phyloP scores from a whole-genome alignment of 495 filamentous ascomycete genomes.

The Apodospora peruviana region DNA sequence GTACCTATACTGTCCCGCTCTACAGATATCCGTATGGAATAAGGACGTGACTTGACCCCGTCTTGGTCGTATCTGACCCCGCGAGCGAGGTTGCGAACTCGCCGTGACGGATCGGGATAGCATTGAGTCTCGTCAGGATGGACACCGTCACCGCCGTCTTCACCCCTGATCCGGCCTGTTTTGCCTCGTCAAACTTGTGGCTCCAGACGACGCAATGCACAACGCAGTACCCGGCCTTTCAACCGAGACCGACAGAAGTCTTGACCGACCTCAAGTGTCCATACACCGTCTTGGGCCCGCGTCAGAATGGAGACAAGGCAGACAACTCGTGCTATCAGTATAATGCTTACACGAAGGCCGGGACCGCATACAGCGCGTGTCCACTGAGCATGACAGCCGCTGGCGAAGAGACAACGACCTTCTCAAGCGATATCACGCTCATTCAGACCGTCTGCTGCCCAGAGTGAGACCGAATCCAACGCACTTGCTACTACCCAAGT shows the following conservation, averaged over 20 bases:
- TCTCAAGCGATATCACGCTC: background rate
- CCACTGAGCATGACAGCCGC: background rate
- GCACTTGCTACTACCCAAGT: too few species aligned
- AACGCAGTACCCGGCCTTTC: background rate
- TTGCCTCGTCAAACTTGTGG: constrained; percentile 2
- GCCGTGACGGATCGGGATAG: too few species aligned
- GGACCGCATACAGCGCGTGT: constrained; percentile 1
- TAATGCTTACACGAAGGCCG: background rate
- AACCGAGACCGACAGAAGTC: background rate
- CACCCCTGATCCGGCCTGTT: background rate
- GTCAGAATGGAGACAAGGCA: background rate
- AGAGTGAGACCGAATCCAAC: too few species aligned
- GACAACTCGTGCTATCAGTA: background rate
- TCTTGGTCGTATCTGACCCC: too few species aligned
- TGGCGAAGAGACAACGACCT: background rate
- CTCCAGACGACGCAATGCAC: background rate
- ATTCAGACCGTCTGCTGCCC: background rate
- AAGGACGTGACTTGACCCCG: too few species aligned
- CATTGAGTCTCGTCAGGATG: too few species aligned
- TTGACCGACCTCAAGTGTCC: background rate
- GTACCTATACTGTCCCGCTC: too few species aligned
- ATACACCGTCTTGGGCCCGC: background rate
- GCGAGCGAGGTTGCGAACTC: too few species aligned
- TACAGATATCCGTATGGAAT: too few species aligned
- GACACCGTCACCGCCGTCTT: background rate